Percentiles rank a stretch among this genome's conserved stretches.
These are phyloP conservation scores for Rhodotorula sphaerocarpa DNA, from an alignment of 768 basidiomycete genomes.

Conservation along the genomic window DNA sequence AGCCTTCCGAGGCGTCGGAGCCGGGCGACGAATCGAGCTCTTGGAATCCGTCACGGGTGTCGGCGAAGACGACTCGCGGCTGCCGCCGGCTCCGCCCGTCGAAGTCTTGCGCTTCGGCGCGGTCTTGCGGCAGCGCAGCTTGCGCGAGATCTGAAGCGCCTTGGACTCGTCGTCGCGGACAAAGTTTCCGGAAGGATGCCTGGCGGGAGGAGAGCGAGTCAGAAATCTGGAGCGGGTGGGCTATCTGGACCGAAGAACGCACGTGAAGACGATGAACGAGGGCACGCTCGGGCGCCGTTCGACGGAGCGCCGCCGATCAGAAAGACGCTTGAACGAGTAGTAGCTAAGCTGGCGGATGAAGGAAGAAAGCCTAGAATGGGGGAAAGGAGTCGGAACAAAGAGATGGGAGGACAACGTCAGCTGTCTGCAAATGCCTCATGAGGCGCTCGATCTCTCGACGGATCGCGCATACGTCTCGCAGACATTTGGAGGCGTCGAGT, in stretches of 20 bases:
- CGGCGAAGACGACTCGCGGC: no score
- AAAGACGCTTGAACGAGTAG: slow-evolving; percentile 31
- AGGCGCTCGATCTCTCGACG: no score
- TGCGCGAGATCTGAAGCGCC: background rate
- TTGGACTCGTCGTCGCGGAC: slow-evolving; percentile 13
- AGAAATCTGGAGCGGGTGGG: background rate
- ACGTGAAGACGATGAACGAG: slow-evolving; percentile 29
- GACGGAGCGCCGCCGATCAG: slow-evolving; percentile 26
- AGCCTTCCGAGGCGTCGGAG: no score
- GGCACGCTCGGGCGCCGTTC: slow-evolving; percentile 10
- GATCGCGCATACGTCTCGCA: no score
- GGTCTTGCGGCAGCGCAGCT: background rate
- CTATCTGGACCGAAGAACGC: background rate
- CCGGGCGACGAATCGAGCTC: no score
- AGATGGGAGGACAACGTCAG: no score
- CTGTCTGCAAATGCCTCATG: no score
- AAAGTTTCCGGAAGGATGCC: slow-evolving; percentile 27
- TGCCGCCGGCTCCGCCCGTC: background rate
- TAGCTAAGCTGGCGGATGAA: slow-evolving; percentile 20
- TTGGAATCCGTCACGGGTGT: no score
- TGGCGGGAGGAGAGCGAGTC: background rate
- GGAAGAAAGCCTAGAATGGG: background rate
- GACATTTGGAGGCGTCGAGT: no score
- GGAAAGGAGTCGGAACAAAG: no score
- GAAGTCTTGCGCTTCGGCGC: background rate